phyloP scores from a whole-genome alignment of 495 filamentous ascomycete genomes.

The Elasticomyces elasticus region DNA sequence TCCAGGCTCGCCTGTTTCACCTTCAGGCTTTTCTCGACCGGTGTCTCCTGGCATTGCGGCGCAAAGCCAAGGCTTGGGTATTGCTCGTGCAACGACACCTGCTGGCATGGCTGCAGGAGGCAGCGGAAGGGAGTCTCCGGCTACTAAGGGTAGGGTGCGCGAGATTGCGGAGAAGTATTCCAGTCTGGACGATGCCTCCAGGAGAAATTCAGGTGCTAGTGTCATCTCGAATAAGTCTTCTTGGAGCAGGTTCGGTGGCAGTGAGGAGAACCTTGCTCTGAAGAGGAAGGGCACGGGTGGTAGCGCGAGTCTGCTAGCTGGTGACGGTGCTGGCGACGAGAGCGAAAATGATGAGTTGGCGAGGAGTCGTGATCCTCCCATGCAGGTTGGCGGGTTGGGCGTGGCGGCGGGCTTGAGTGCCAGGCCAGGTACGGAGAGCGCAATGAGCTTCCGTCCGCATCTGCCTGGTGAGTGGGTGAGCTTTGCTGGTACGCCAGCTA shows the following conservation, averaged over 20 bases:
- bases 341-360: neutral
- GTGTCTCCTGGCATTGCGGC: conserved; percentile 5
- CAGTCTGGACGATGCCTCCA: conserved; percentile 24
- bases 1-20: neutral
- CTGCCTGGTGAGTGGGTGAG: conserved; percentile 59
- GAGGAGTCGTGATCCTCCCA: neutral
- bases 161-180: conserved; percentile 42
- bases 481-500: conserved; percentile 36
- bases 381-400: neutral
- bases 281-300: conserved; percentile 11
- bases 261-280: conserved; percentile 23
- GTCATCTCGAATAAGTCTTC: conserved; percentile 24
- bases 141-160: conserved; percentile 35
- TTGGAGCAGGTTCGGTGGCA: conserved; percentile 27
- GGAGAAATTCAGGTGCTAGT: conserved; percentile 30
- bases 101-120: neutral
- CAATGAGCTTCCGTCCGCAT: conserved; percentile 43
- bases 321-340: neutral
- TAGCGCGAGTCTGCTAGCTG: conserved; percentile 2
- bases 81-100: neutral
- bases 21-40: neutral
- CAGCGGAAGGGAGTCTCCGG: conserved; percentile 26
- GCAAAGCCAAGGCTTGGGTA: neutral
- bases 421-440: conserved; percentile 1
- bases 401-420: neutral